phyloP scores from a whole-genome alignment of 225 moss, liverwort and hornwort genomes.

The Marchantia paleacea region DNA sequence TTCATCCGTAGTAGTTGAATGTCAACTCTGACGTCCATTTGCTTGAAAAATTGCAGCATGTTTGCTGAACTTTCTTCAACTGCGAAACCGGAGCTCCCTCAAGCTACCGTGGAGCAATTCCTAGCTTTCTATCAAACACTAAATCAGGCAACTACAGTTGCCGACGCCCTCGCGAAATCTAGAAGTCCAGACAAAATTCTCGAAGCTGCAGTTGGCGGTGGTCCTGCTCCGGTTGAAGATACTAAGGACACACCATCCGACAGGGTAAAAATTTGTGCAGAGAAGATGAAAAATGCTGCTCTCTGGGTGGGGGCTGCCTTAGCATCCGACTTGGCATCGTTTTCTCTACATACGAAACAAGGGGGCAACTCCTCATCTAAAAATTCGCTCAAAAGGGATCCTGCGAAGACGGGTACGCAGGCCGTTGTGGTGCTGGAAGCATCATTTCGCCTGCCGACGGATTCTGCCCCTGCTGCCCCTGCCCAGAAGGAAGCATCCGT shows the following conservation, averaged over 20 bases:
- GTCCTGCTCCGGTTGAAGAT: constrained; percentile 32
- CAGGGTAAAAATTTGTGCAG: constrained; percentile 53
- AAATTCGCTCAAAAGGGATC: constrained; percentile 44
- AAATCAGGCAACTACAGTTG: constrained; percentile 66
- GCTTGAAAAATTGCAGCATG: constrained; percentile 57
- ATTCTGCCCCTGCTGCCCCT: neutral
- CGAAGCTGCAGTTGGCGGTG: constrained; percentile 30
- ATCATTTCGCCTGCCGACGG: constrained; percentile 30
- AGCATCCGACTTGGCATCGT: constrained; percentile 44
- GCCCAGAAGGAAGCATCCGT: constrained; percentile 15
- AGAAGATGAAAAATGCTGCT: constrained; percentile 66
- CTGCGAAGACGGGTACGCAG: constrained; percentile 27
- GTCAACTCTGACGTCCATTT: neutral
- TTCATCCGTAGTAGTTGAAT: too few relatives aligned
- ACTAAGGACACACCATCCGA: constrained; percentile 41
- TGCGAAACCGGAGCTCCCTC: constrained; percentile 79
- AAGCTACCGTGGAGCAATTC: constrained; percentile 87
- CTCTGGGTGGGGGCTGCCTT: constrained; percentile 50
- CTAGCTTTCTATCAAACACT: constrained; percentile 70
- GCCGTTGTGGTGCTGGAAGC: constrained; percentile 42
- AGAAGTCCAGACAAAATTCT: constrained; percentile 37
- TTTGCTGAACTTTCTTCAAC: constrained; percentile 81
- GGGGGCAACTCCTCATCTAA: constrained; percentile 36
- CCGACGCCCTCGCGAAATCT: constrained; percentile 67
- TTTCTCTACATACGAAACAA: constrained; percentile 73